Conservation (phyloP, 805 yeast genomes). For the Torulaspora gathmanii region DNA sequence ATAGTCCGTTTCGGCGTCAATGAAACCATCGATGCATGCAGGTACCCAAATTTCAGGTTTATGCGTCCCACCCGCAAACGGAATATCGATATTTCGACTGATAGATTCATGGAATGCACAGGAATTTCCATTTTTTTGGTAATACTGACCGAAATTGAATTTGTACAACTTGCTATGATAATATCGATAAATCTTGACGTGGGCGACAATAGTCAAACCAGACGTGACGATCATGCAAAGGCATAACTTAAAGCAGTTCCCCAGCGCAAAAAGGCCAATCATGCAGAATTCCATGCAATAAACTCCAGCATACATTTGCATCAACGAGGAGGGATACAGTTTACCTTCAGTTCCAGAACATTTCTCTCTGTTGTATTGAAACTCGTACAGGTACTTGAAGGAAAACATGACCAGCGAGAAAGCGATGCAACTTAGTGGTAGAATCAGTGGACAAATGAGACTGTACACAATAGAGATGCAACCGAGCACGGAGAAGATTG, state of each 20-base stretch:
- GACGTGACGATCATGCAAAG: constrained; percentile 48
- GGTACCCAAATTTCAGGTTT: constrained; percentile 41
- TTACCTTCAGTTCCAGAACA: constrained; percentile 63
- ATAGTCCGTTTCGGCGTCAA: constrained; percentile 21
- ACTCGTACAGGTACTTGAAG: constrained; percentile 63
- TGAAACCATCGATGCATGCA: constrained; percentile 37
- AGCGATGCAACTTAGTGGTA: constrained; percentile 54
- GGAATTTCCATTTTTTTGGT: not conserved
- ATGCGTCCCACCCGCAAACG: constrained; percentile 15
- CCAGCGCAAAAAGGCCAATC: constrained; percentile 68
- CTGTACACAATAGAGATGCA: constrained; percentile 76
- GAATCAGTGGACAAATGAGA: constrained; percentile 72
- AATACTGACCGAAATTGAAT: constrained; percentile 2
- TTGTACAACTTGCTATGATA: constrained; percentile 15
- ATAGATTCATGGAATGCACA: not conserved
- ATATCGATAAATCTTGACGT: constrained; percentile 43
- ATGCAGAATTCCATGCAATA: constrained; percentile 77
- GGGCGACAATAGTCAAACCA: constrained; percentile 52
- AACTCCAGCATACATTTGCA: constrained; percentile 74
- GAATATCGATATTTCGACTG: constrained; percentile 7
- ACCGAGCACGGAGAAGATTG: constrained; percentile 70
- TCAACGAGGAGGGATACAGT: constrained; percentile 67
- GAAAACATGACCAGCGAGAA: constrained; percentile 56
- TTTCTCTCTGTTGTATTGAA: constrained; percentile 48
- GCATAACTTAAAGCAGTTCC: constrained; percentile 45